Evolutionary conservation across 1,139 yeast species (phyloP), one percentile per base, ranked within the genome.

Genomic region (Hanseniaspora uvarum): DNA sequence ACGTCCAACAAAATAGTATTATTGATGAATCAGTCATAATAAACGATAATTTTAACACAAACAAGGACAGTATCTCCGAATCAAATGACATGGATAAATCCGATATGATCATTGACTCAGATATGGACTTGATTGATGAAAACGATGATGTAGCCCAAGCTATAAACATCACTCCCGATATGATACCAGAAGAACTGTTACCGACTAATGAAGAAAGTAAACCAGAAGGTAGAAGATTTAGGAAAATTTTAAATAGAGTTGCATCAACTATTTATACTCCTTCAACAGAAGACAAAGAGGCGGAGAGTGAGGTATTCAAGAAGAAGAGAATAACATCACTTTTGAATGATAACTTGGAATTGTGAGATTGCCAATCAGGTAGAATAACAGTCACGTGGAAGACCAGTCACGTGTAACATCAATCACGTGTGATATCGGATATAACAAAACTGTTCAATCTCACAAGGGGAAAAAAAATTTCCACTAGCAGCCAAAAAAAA

Each of bases 321-420:
- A 50, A 50, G 46, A 50, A 43, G 11, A 24, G 53, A 21, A 40
- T 50, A 14, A 50, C 40, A 6, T 43, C 53, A 7, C 12, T 50
- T 8, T 19, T 50, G 33, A 50, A 36, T 23, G 44, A 33, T 14
- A 39, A 49, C 16, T 14, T 41, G 23, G 36, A 41, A 12, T 8
- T 41, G 24, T 41, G 24, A 41, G n/a, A 3, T 12, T 31, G 31
- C 7, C 7, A 12, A 5, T 3, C 4, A 31, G 14, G n/a, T 3
- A 14, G 14, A 31, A 5, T 6, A 6, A 31, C 14, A 31, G 41
- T 19, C 26, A 37, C 41, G 26, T 19, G 31, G 7, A 28, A 28
- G 31, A 28, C 8, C 31, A n/a, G n/a, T n/a, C n/a, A n/a, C n/a
- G n/a, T n/a, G n/a, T n/a, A n/a, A n/a, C n/a, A n/a, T n/a, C n/a